Conservation (phyloP, 352 stramenopile species). For the Phytophthora ohioensis region DNA sequence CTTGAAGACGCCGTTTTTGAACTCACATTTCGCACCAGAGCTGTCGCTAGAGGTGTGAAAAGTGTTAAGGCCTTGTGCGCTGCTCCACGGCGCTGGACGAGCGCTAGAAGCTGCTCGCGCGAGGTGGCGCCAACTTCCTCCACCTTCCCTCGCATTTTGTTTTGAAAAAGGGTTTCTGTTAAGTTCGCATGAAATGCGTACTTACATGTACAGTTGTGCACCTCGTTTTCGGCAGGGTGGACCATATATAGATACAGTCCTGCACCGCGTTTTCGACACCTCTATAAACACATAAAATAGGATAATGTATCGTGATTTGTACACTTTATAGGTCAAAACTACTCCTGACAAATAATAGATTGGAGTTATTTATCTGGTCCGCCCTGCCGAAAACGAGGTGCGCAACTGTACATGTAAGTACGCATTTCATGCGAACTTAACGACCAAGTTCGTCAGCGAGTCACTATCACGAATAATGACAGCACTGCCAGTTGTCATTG, state of each 20-base stretch:
- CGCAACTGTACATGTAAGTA: too few relatives aligned
- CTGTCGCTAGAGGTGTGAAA: conserved; percentile 33
- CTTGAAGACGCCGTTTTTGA: not conserved
- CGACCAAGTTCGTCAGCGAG: not conserved
- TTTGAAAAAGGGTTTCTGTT: conserved; percentile 13
- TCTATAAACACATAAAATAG: too few relatives aligned
- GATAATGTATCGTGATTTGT: too few relatives aligned
- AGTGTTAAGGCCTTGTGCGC: conserved; percentile 24
- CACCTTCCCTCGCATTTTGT: conserved; percentile 25
- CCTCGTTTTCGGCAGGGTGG: too few relatives aligned
- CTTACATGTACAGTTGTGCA: too few relatives aligned
- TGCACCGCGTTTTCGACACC: too few relatives aligned
- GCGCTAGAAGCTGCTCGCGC: conserved; percentile 40
- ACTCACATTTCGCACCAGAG: conserved; percentile 11
- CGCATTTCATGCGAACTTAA: conserved; percentile 16
- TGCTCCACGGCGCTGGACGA: conserved; percentile 27
- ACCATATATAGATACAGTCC: too few relatives aligned
- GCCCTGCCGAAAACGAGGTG: too few relatives aligned
- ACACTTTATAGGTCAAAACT: too few relatives aligned
- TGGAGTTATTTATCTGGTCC: too few relatives aligned
- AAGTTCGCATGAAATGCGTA: conserved; percentile 1
- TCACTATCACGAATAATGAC: conserved; percentile 2
- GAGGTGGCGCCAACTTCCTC: conserved; percentile 16
- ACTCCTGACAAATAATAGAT: too few relatives aligned
- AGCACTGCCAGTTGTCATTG: too few relatives aligned